phyloP scores from a whole-genome alignment of 2,329 filamentous ascomycete species.

The Claviceps cyperi region DNA sequence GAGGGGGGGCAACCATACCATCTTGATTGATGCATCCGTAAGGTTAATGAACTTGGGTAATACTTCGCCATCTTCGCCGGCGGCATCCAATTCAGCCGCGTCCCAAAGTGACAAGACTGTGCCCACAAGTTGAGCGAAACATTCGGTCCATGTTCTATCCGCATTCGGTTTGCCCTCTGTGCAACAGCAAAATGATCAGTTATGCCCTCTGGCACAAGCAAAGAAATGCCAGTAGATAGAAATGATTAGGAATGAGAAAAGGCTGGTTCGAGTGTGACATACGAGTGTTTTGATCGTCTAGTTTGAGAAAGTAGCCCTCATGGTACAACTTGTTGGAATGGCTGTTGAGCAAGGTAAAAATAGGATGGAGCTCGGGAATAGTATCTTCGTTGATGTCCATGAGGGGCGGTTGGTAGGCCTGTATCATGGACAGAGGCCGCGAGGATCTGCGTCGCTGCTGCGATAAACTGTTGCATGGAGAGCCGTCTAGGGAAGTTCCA shows the following conservation, averaged over 20 bases:
- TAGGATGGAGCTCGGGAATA: slow-evolving; percentile 81
- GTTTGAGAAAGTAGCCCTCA: slow-evolving; percentile 92
- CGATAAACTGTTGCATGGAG: slow-evolving; percentile 27
- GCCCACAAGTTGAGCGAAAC: slow-evolving; percentile 90
- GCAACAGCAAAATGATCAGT: slow-evolving; percentile 2
- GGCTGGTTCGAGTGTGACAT: slow-evolving; percentile 24
- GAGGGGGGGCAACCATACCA: slow-evolving; percentile 43
- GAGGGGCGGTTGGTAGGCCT: slow-evolving; percentile 70
- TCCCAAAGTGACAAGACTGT: slow-evolving; percentile 95
- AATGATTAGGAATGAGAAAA: neutral
- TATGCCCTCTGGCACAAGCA: neutral
- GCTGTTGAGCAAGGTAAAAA: slow-evolving; percentile 87
- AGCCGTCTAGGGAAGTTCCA: slow-evolving; percentile 27
- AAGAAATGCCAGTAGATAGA: neutral
- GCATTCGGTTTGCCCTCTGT: slow-evolving; percentile 73
- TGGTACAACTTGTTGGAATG: slow-evolving; percentile 95
- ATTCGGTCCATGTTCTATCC: slow-evolving; percentile 88
- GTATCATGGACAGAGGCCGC: slow-evolving; percentile 71
- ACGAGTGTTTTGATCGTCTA: slow-evolving; percentile 90
- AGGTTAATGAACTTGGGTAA: slow-evolving; percentile 90
- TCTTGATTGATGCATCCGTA: slow-evolving; percentile 94
- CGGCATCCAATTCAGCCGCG: slow-evolving; percentile 76
- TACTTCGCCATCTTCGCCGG: slow-evolving; percentile 71
- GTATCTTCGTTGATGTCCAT: slow-evolving; percentile 79
- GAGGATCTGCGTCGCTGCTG: slow-evolving; percentile 36